Conservation (phyloP, 768 basidiomycete genomes). For the Tricholoma terreum region DNA sequence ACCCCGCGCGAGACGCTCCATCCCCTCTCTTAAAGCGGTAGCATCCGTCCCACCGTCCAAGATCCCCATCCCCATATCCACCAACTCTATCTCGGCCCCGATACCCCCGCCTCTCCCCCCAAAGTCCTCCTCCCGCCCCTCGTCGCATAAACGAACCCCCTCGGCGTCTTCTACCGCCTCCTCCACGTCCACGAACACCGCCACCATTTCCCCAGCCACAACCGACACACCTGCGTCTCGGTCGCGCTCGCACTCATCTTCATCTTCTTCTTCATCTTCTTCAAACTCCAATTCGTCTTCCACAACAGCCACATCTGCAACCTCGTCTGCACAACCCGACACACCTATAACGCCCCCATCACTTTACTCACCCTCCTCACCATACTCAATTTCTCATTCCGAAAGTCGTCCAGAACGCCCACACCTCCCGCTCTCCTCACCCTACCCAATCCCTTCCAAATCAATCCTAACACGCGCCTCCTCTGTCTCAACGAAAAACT, state of each 20-base stretch:
- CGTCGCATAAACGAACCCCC: conserved; percentile 4
- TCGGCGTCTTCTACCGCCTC: conserved; percentile 34
- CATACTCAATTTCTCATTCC: conserved; percentile 28
- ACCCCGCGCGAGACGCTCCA: conserved; percentile 30
- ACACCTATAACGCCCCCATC: conserved; percentile 15
- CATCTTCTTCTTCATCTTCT: conserved; percentile 13
- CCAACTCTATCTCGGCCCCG: conserved; percentile 25
- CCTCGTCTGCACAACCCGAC: conserved; percentile 18
- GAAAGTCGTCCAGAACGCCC: conserved; percentile 25
- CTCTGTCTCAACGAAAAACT: conserved; percentile 36
- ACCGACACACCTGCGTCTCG: neutral
- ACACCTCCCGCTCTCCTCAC: conserved; percentile 23
- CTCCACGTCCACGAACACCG: conserved; percentile 10
- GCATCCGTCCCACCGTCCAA: conserved; percentile 6
- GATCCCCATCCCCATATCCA: conserved; percentile 12
- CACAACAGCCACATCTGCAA: conserved; percentile 10
- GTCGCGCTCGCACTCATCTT: conserved; percentile 12
- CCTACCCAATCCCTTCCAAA: conserved; percentile 40
- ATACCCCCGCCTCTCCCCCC: neutral
- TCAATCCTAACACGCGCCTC: conserved; percentile 59
- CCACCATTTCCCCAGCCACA: conserved; percentile 9
- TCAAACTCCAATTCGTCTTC: conserved; percentile 9
- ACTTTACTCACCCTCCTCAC: conserved; percentile 7
- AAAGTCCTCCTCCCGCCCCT: neutral
- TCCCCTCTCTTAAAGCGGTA: neutral